Conservation (phyloP, 2,329 filamentous ascomycete genomes). For the Venturiaceae sp. region DNA sequence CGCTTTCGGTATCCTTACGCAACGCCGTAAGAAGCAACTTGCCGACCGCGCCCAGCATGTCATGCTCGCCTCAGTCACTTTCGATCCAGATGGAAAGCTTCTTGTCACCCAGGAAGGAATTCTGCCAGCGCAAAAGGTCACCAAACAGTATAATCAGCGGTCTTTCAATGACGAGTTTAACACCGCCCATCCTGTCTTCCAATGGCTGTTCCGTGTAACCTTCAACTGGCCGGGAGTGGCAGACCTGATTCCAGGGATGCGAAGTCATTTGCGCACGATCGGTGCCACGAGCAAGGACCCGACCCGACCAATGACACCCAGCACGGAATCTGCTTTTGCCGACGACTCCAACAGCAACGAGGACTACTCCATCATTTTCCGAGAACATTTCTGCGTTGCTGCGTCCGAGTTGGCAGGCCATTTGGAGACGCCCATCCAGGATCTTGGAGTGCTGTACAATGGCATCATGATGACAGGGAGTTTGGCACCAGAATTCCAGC, state of each 20-base stretch:
- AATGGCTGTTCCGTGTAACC: slow-evolving; percentile 79
- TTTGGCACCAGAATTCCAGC: slow-evolving; percentile 9
- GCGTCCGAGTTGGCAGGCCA: slow-evolving; percentile 63
- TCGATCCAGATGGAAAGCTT: slow-evolving; percentile 56
- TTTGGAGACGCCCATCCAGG: slow-evolving; percentile 52
- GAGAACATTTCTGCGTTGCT: slow-evolving; percentile 74
- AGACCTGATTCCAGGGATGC: slow-evolving; percentile 63
- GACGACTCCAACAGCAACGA: slow-evolving; percentile 46
- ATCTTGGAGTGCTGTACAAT: slow-evolving; percentile 63
- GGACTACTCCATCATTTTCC: slow-evolving; percentile 67
- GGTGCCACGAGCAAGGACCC: slow-evolving; percentile 23
- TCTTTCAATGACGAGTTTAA: slow-evolving; percentile 67
- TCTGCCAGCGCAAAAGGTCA: slow-evolving; percentile 66
- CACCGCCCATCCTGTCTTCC: slow-evolving; percentile 67
- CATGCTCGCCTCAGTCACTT: slow-evolving; percentile 51
- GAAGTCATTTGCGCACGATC: slow-evolving; percentile 51
- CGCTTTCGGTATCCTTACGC: slow-evolving; percentile 25
- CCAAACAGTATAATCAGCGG: slow-evolving; percentile 60
- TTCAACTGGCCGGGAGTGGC: slow-evolving; percentile 64
- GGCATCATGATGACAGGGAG: slow-evolving; percentile 61
- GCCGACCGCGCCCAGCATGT: slow-evolving; percentile 42
- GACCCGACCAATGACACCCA: slow-evolving; percentile 14
- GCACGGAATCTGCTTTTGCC: slow-evolving; percentile 18
- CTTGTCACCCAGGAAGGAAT: slow-evolving; percentile 61
- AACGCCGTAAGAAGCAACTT: slow-evolving; percentile 23